phyloP scores from a whole-genome alignment of 306 rosid species.

The Cucurbita argyrosperma region DNA sequence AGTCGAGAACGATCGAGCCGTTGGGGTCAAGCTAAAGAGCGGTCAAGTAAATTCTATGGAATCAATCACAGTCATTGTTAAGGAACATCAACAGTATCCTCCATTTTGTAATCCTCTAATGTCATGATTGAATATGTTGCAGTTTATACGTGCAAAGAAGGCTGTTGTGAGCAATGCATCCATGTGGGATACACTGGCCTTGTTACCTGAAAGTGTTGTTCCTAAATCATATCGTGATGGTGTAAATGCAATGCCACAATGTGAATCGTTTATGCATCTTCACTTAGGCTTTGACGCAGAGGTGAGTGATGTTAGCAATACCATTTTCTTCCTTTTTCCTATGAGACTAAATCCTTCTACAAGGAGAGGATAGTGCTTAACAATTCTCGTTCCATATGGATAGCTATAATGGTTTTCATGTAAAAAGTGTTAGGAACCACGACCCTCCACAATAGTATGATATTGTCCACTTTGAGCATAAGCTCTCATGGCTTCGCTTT shows the following conservation, averaged over 20 bases:
- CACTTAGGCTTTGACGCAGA: conserved; percentile 80
- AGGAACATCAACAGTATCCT: background rate
- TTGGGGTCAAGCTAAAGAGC: conserved; percentile 63
- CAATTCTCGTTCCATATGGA: background rate
- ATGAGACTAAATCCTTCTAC: background rate
- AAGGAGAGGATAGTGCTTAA: background rate
- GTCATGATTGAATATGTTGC: conserved; percentile 13
- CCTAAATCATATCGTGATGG: conserved; percentile 50
- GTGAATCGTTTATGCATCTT: conserved; percentile 98
- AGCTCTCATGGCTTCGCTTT: no score
- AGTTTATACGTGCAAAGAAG: conserved; percentile 74
- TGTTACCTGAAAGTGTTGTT: conserved; percentile 51
- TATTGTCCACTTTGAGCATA: no score
- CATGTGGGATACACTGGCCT: conserved; percentile 78
- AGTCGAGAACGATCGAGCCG: conserved; percentile 63
- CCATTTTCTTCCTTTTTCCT: background rate
- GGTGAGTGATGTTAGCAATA: conserved; percentile 24
- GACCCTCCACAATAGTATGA: no score
- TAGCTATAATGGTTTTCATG: background rate
- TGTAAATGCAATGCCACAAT: conserved; percentile 42
- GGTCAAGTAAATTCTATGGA: conserved; percentile 47
- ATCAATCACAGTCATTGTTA: background rate
- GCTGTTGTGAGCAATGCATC: conserved; percentile 87
- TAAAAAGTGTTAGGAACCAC: background rate
- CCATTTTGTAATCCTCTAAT: background rate